Conservation (phyloP, 2,329 filamentous ascomycete species). For the Lecanicillium sp. region DNA sequence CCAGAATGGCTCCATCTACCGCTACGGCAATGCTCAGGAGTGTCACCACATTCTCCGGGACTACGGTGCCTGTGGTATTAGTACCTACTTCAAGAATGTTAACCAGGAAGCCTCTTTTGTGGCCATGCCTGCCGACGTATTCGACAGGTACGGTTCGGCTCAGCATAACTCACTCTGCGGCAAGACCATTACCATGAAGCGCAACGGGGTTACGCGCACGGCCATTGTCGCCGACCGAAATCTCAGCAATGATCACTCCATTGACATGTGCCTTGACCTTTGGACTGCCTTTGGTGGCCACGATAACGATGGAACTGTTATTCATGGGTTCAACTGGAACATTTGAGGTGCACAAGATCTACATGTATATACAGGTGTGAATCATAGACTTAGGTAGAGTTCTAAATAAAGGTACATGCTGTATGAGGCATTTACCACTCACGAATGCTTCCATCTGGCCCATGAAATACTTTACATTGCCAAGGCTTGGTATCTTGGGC, state of each 20-base stretch:
- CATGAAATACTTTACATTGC: conserved; percentile 59
- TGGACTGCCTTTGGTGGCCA: conserved; percentile 10
- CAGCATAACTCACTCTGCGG: conserved; percentile 11
- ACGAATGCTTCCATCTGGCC: conserved; percentile 56
- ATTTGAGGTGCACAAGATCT: conserved; percentile 5
- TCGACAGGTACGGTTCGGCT: conserved; percentile 9
- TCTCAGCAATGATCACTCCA: conserved; percentile 9
- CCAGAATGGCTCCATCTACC: conserved; percentile 11
- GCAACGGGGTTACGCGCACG: conserved; percentile 9
- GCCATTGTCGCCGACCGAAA: conserved; percentile 10
- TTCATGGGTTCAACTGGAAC: conserved; percentile 5
- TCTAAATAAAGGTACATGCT: no score
- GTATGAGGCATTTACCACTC: conserved; percentile 49
- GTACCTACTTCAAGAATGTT: conserved; percentile 11
- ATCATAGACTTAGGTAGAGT: no score
- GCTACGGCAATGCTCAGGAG: conserved; percentile 6
- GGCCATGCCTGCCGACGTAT: conserved; percentile 9
- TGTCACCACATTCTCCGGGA: conserved; percentile 8
- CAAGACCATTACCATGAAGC: conserved; percentile 12
- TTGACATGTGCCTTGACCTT: conserved; percentile 10
- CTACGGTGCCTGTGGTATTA: conserved; percentile 10
- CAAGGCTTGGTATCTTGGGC: conserved; percentile 54
- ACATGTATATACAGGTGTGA: no score
- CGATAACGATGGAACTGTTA: conserved; percentile 9
- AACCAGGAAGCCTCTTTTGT: conserved; percentile 9